Evolutionary conservation across 345 rosid species (phyloP), one percentile per base, ranked within the genome.

Genomic region (Excoecaria agallocha): DNA sequence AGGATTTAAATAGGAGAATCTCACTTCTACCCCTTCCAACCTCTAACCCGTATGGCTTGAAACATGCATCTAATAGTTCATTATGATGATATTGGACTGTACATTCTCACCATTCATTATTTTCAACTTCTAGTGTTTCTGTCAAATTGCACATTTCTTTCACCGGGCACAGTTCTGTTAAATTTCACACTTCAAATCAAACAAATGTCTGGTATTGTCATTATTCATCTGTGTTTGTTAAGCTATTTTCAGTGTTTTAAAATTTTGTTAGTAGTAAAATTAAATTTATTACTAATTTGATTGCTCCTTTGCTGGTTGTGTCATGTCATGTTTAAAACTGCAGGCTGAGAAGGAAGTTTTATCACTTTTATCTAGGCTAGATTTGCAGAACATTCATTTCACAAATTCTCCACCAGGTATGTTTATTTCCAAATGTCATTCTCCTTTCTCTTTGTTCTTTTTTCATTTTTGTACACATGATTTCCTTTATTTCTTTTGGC

Each of bases 261-360:
- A 15, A 20, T 7, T 70, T 59, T 12, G 10, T 45, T 2, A 22
- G 12, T 45, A 70, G 8, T 24, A 70, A 39, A 43, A 22, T 10
- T 5, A 57, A 24, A 56, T 57, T 38, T 39, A 24, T 22, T 56
- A 52, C 25, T 20, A 5, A 22, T 22, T 5, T 61, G 20, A 62
- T 58, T 63, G 19, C 35, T 35, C 43, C 22, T 57, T 12, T 43
- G 48, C 19, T 39, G 65, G n/a, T 70, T 70, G n/a, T n/a, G 38
- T 45, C 25, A 12, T 54, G 16, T 22, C 61, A 38, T 64, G 24
- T 9, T 51, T 73, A 10, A 50, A 8, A 39, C 50, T 43, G 90
- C 94, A 95, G 99, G 87, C 87, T 55, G 98, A 92, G 82, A 88
- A 87, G 86, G 93, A 94, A 76, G 94, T 90, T 49, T 80, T 92